A percentile compares a stretch with the other conserved stretches of the same genome.
phyloP scores from a whole-genome alignment of 2,329 filamentous ascomycete genomes.

The Clonostachys chloroleuca region DNA sequence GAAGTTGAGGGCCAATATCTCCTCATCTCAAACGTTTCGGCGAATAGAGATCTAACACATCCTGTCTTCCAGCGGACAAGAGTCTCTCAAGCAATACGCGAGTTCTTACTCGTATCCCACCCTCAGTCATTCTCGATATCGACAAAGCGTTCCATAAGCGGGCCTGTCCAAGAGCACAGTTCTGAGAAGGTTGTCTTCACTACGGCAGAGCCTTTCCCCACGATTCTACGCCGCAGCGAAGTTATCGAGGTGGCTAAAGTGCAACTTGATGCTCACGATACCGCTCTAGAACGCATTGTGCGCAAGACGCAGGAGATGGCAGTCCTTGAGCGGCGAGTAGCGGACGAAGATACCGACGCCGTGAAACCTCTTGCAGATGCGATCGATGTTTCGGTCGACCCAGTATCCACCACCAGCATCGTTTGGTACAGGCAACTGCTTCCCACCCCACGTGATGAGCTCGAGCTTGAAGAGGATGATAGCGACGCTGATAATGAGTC shows the following conservation, averaged over 20 bases:
- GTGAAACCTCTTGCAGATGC: constrained; percentile 69
- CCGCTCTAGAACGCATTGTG: constrained; percentile 85
- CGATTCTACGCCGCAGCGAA: constrained; percentile 83
- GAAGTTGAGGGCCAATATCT: constrained; percentile 90
- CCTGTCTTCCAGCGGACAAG: constrained; percentile 85
- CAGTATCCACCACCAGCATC: constrained; percentile 70
- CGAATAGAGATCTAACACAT: constrained; percentile 77
- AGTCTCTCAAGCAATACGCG: constrained; percentile 77
- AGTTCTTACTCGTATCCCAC: constrained; percentile 76
- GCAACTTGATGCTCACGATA: constrained; percentile 70
- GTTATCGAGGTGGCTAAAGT: constrained; percentile 67
- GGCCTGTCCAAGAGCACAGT: constrained; percentile 67
- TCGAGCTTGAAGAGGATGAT: constrained; percentile 16
- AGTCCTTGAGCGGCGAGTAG: constrained; percentile 67
- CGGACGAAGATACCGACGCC: constrained; percentile 67
- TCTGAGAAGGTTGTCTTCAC: constrained; percentile 83
- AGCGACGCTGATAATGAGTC: constrained; percentile 32
- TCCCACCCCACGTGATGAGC: constrained; percentile 34
- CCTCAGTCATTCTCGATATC: constrained; percentile 78
- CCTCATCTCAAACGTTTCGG: constrained; percentile 74
- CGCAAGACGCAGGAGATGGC: constrained; percentile 86
- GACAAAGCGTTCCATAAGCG: constrained; percentile 63
- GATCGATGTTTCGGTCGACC: constrained; percentile 71
- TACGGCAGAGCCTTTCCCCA: constrained; percentile 84
- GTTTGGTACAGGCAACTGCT: constrained; percentile 73